Base-by-base conservation (phyloP, 352 stramenopile species). In the Phytopythium helicoides region DNA sequence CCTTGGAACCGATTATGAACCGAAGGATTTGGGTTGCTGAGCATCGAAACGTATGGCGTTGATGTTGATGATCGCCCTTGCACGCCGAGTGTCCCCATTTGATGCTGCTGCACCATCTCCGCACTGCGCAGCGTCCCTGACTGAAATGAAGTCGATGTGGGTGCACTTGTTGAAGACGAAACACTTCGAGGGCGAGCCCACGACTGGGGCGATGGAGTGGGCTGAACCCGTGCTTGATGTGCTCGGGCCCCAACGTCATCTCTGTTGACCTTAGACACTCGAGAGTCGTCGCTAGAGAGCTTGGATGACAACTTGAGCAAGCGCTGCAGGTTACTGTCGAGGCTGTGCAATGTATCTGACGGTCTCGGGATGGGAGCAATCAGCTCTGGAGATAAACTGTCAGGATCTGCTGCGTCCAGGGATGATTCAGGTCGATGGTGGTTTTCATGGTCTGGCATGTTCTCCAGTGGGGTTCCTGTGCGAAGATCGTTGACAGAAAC, bases 61-160 rank as follows among this genome's bases (percentile, higher is more conserved):
- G 21, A 16, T 3, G 44, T 28, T 34, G 31, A 26, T 21, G 21
- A 10, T 26, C 22, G 12, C 1, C 26, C 26, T 10, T 50, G 47
- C 9, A 25, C 16, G 3, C 12, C 41, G 3, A 42, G 35, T 7
- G 23, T 10, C 22, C 47, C 57, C 6, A 72, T 28, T 16, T 65
- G 51, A 16, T 76, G 70, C 31, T 70, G 55, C 22, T 60, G 61
- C 40, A 80, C 46, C 58, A 80, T 68, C 25, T 80, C 66, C 8
- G 70, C 70, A 36, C 70, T 80, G 18, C 70, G 66, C 10, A 80
- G 45, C 35, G 40, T 39, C 9, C 26, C 50, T 23, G n/a, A 31
- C 8, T 19, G 16, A 3, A 25, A 8, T n/a, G 45, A 41, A 2
- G 44, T n/a, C 28, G 44, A 19, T 8, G 44, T 16, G 3, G 22